Conservation (phyloP, 805 yeast genomes). For the Novakomyces olei region DNA sequence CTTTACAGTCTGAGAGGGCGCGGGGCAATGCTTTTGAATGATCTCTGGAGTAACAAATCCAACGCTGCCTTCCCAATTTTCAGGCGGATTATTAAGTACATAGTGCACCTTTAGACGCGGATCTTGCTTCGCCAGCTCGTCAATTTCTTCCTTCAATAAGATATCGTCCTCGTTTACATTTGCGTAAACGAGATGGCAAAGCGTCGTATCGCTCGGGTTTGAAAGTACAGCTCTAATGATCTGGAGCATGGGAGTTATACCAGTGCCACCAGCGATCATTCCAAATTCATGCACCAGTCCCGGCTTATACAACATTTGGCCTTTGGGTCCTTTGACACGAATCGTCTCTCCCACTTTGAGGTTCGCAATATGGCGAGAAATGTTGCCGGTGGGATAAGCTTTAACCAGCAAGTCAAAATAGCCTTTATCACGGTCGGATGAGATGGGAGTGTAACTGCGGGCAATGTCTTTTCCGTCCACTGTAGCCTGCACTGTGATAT, state of each 20-base stretch:
- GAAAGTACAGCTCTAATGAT: slow-evolving; percentile 56
- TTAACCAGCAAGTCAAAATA: slow-evolving; percentile 69
- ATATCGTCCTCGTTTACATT: slow-evolving; percentile 63
- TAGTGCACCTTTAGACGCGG: slow-evolving; percentile 38
- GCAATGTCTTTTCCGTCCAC: slow-evolving; percentile 62
- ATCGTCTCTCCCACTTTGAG: slow-evolving; percentile 60
- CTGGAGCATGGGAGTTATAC: slow-evolving; percentile 90
- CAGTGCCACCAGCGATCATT: slow-evolving; percentile 95
- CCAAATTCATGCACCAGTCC: slow-evolving; percentile 52
- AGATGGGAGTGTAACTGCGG: slow-evolving; percentile 78
- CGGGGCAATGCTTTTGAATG: slow-evolving; percentile 40
- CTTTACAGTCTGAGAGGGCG: slow-evolving; percentile 36
- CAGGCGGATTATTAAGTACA: slow-evolving; percentile 50
- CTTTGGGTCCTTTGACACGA: slow-evolving; percentile 77
- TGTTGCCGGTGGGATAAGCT: slow-evolving; percentile 64
- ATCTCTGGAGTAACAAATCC: slow-evolving; percentile 55
- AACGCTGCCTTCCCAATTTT: slow-evolving; percentile 48
- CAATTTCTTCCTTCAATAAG: slow-evolving; percentile 58
- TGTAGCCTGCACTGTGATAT: slow-evolving; percentile 54
- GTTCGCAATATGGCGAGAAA: slow-evolving; percentile 50
- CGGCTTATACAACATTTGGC: slow-evolving; percentile 61
- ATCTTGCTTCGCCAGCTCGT: slow-evolving; percentile 28
- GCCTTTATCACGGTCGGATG: slow-evolving; percentile 48
- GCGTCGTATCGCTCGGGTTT: slow-evolving; percentile 60
- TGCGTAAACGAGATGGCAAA: slow-evolving; percentile 56